Percentiles rank a stretch among this genome's conserved stretches.
These are phyloP conservation scores for Entomortierella beljakovae DNA, from an alignment of 192 early-diverging fungal species.

Conservation along the genomic window DNA sequence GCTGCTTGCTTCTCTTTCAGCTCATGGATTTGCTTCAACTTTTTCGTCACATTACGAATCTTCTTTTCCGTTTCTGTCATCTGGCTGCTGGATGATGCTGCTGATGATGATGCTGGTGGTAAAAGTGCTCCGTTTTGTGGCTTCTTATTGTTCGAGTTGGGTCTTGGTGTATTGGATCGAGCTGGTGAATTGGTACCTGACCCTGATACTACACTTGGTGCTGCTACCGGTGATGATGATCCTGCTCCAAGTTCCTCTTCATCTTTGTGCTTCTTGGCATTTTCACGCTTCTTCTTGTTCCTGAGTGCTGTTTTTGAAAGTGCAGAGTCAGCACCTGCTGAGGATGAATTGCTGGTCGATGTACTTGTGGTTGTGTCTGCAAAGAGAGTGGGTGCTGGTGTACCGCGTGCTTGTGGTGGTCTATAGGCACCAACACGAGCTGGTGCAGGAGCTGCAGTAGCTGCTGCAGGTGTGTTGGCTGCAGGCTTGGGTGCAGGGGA, in stretches of 20 bases:
- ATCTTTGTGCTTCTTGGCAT: slow-evolving; percentile 67
- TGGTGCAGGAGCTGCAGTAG: slow-evolving; percentile 60
- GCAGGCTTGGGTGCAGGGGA: slow-evolving; percentile 77
- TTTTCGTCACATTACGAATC: slow-evolving; percentile 89
- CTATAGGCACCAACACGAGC: slow-evolving; percentile 72
- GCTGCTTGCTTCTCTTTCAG: slow-evolving; percentile 81
- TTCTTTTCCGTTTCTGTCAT: slow-evolving; percentile 87
- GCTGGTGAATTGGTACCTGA: slow-evolving; percentile 29
- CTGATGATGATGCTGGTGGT: slow-evolving; percentile 35
- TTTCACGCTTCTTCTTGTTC: slow-evolving; percentile 81
- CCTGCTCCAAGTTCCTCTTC: no score
- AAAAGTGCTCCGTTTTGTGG: slow-evolving; percentile 35
- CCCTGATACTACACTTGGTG: slow-evolving; percentile 8
- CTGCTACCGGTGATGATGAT: no score
- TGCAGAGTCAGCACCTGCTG: slow-evolving; percentile 29
- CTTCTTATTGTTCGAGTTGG: slow-evolving; percentile 36
- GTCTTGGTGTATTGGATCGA: slow-evolving; percentile 38
- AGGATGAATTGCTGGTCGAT: slow-evolving; percentile 9
- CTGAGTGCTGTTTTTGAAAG: slow-evolving; percentile 69
- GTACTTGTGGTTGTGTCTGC: slow-evolving; percentile 29
- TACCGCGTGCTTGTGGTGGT: slow-evolving; percentile 75
- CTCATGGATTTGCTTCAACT: slow-evolving; percentile 89
- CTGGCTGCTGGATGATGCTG: slow-evolving; percentile 34
- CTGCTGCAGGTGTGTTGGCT: slow-evolving; percentile 59
- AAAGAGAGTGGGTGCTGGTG: slow-evolving; percentile 55